Evolutionary conservation across 805 yeast genomes (phyloP).

Genomic region (Kodamaea fukazawae): DNA sequence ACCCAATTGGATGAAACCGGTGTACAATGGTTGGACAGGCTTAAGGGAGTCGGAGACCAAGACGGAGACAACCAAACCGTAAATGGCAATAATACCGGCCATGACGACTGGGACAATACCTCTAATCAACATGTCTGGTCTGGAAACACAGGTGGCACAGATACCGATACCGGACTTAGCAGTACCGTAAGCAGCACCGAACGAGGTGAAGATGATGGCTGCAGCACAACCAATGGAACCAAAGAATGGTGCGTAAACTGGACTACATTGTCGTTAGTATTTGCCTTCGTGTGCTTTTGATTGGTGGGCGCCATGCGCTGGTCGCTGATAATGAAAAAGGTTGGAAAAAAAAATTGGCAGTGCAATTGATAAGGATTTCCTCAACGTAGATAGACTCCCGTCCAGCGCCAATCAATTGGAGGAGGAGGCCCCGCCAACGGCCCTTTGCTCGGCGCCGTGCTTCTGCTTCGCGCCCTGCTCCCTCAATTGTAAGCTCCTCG

Average conservation of each 20-base stretch:
- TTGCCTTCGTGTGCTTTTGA: background rate
- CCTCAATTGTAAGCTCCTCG: no score
- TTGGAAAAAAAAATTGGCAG: background rate
- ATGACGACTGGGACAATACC: constrained; percentile 95
- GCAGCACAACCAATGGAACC: constrained; percentile 99
- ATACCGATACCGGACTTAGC: constrained; percentile 99
- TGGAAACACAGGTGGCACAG: constrained; percentile 94
- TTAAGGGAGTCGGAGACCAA: constrained; percentile 85
- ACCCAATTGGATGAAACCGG: constrained; percentile 97
- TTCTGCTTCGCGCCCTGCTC: no score
- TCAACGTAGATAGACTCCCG: no score
- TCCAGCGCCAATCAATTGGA: no score
- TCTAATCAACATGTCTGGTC: constrained; percentile 93
- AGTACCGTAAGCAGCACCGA: constrained; percentile 99
- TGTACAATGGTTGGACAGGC: constrained; percentile 89
- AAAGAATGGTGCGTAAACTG: constrained; percentile 72
- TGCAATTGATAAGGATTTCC: background rate
- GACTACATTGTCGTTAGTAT: constrained; percentile 26
- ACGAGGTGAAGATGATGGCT: constrained; percentile 97
- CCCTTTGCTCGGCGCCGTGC: background rate
- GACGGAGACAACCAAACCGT: constrained; percentile 95
- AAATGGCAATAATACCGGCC: constrained; percentile 99
- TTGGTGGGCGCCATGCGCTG: background rate
- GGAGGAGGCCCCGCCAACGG: no score
- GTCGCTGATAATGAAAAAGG: background rate